Conservation (phyloP, 177 flowering plant species). For the Vitis hybrid region DNA sequence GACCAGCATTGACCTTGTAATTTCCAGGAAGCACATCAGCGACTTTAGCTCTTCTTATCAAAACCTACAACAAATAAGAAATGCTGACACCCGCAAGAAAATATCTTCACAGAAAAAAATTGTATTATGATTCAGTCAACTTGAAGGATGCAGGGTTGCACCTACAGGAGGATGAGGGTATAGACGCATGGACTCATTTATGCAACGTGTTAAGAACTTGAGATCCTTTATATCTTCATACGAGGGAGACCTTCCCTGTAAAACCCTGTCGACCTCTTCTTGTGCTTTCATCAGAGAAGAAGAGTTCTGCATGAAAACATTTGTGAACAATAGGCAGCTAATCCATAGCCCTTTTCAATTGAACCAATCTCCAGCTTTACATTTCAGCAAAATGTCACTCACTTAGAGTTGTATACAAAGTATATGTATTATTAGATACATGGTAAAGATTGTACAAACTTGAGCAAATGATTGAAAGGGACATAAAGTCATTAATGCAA, state of each 20-base stretch:
- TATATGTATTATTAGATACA: background rate
- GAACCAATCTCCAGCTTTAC: background rate
- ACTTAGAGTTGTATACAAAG: background rate
- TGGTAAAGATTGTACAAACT: background rate
- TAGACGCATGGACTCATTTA: conserved; percentile 83
- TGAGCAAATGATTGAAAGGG: background rate
- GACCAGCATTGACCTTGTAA: conserved; percentile 84
- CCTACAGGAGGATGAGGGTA: conserved; percentile 98
- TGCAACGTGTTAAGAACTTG: conserved; percentile 77
- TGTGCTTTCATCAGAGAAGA: conserved; percentile 62
- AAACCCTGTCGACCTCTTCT: conserved; percentile 84
- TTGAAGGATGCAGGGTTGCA: conserved; percentile 18
- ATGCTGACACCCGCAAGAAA: background rate
- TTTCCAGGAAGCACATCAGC: conserved; percentile 85
- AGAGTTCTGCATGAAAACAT: conserved; percentile 40
- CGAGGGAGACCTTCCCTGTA: conserved; percentile 70
- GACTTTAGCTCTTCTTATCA: conserved; percentile 82
- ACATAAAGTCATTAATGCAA: background rate
- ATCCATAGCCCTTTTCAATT: background rate
- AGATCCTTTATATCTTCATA: conserved; percentile 82
- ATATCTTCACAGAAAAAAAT: background rate
- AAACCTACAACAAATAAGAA: conserved; percentile 45
- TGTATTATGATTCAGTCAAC: background rate
- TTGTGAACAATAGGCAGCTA: background rate
- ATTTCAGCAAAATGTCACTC: background rate